These are phyloP conservation scores for Castanea crenata DNA, from an alignment of 306 rosid genomes.

Conservation along the genomic window DNA sequence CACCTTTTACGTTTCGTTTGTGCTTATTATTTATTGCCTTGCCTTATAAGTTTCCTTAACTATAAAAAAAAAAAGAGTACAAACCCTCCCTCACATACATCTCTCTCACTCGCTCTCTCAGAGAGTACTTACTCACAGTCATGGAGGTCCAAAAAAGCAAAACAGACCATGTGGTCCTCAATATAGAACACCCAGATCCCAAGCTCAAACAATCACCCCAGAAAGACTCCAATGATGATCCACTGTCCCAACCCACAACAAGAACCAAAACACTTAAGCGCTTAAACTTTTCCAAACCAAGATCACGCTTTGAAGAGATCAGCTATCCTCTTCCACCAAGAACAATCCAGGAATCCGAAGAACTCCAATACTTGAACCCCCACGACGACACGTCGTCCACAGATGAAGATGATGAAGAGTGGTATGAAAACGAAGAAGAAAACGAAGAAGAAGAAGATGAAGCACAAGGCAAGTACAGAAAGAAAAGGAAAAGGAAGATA, in stretches of 20 bases:
- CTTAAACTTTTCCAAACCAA: slow-evolving; percentile 43
- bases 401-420: slow-evolving; percentile 24
- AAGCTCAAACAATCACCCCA: slow-evolving; percentile 8
- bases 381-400: slow-evolving; percentile 13
- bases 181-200: slow-evolving; percentile 28
- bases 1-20: too few relatives aligned
- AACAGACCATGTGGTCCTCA: slow-evolving; percentile 29
- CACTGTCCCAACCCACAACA: slow-evolving; percentile 6
- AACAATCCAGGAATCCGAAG: slow-evolving; percentile 26
- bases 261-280: slow-evolving; percentile 33
- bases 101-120: neutral
- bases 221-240: neutral
- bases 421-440: slow-evolving; percentile 10
- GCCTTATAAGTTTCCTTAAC: too few relatives aligned
- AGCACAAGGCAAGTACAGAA: neutral
- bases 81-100: neutral
- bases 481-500: slow-evolving; percentile 27
- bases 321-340: slow-evolving; percentile 18
- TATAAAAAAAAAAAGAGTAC: too few relatives aligned
- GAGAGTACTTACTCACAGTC: neutral
- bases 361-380: slow-evolving; percentile 5
- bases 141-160: slow-evolving; percentile 18
- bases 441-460: slow-evolving; percentile 8
- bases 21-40: too few relatives aligned
- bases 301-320: slow-evolving; percentile 44